These are phyloP conservation scores for Zygosaccharomyces siamensis DNA, from an alignment of 805 yeast genomes.

Conservation along the genomic window DNA sequence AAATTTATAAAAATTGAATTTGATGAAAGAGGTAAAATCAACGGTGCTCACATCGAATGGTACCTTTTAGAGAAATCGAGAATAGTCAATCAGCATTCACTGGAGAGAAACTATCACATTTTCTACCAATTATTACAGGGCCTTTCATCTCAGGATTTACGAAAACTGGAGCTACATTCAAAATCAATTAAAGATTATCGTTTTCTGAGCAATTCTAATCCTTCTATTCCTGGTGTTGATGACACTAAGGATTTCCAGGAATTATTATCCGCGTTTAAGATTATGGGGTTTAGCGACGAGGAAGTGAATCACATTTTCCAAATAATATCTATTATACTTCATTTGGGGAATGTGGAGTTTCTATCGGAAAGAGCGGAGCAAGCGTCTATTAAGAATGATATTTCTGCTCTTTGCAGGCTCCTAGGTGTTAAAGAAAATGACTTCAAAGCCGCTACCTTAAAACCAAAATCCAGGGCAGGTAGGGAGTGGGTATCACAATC, in stretches of 20 bases:
- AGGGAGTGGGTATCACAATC: constrained; percentile 78
- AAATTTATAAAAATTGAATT: constrained; percentile 89
- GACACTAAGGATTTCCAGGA: constrained; percentile 64
- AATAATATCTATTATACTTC: constrained; percentile 70
- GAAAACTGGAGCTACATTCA: constrained; percentile 41
- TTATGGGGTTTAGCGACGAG: constrained; percentile 59
- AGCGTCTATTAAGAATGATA: constrained; percentile 56
- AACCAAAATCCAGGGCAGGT: constrained; percentile 89
- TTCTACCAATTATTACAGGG: constrained; percentile 85
- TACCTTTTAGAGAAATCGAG: constrained; percentile 90
- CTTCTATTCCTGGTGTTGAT: constrained; percentile 64
- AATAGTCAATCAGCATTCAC: constrained; percentile 66
- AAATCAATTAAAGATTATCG: constrained; percentile 22
- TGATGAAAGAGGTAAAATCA: constrained; percentile 53
- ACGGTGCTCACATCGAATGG: constrained; percentile 93
- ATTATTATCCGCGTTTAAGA: constrained; percentile 61
- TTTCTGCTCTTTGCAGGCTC: constrained; percentile 50
- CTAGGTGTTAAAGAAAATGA: constrained; percentile 54
- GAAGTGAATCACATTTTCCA: constrained; percentile 59
- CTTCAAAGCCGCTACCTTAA: constrained; percentile 56
- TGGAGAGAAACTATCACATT: constrained; percentile 89
- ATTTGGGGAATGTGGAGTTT: constrained; percentile 80
- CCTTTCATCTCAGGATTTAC: constrained; percentile 45
- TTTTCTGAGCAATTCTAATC: constrained; percentile 54
- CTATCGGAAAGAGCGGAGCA: constrained; percentile 65